Evolutionary conservation across 352 stramenopile genomes (phyloP), one percentile per base, ranked within the genome.

Genomic region (Globisporangium viniferum): DNA sequence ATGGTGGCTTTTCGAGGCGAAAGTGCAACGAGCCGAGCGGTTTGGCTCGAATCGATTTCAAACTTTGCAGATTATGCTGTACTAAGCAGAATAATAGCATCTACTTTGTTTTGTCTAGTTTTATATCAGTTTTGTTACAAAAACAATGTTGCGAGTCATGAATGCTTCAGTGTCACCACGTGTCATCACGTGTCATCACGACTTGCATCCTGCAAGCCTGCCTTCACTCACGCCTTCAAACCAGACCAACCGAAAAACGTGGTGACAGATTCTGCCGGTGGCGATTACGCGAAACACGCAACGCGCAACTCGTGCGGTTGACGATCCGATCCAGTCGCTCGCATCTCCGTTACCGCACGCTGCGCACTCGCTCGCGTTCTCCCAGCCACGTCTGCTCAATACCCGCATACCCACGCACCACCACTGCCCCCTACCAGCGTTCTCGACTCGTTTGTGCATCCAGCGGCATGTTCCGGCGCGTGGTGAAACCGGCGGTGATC

Each of bases 381-480:
- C 22, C 14, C 53, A 18, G 14, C 53, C 14, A 18, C 53, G 33
- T 33, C 10, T 36, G 24, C 24, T 2, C 24, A 46, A 20, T 12
- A 12, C 39, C 12, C 12, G 0, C 12, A 12, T 14, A 14, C 39
- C 20, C 39, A 46, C 29, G 29, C 29, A 5, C 1, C 12, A 46
- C 12, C 3, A 18, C 10, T 46, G 46, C 0, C 20, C 18, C 20
- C 46, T 59, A 33, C 4, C 29, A 33, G 29, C 29, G 4, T 5
- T 5, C 29, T n/a, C 27, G 10, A 59, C 53, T 59, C 54, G 49
- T 33, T 35, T 33, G 49, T 27, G 53, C 36, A 39, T 58, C 53
- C 18, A 59, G 29, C 54, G 46, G 15, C 54, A 82, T 86, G 76
- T 57, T 82, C 39, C 66, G 67, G 20, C 74, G 73, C 22, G 48